These are phyloP conservation scores for Candolleomyces eurysporus DNA, from an alignment of 768 basidiomycete species.

Conservation along the genomic window DNA sequence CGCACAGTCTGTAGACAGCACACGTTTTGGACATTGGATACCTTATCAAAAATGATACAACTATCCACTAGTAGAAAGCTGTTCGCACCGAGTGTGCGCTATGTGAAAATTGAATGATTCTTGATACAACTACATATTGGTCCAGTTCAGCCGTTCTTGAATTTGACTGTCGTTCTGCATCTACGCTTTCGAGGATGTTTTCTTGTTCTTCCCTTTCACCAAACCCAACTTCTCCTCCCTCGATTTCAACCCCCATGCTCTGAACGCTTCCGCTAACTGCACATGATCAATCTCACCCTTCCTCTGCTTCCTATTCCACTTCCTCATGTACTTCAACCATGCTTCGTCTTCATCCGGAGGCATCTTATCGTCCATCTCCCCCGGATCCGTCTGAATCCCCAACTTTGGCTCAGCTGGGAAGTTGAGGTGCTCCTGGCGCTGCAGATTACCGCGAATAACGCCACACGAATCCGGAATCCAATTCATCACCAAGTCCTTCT, in stretches of 20 bases:
- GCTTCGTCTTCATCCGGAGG: conserved; percentile 15
- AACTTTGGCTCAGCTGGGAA: conserved; percentile 22
- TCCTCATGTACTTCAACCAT: conserved; percentile 24
- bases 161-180: no score
- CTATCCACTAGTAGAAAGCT: no score
- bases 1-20: no score
- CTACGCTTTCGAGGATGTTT: no score
- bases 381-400: conserved; percentile 23
- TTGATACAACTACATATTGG: no score
- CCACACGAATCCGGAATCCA: conserved; percentile 10
- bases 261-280: conserved; percentile 16
- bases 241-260: conserved; percentile 6
- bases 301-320: conserved; percentile 24
- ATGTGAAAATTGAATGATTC: no score
- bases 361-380: conserved; percentile 15
- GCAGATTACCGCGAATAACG: conserved; percentile 10
- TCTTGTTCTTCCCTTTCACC: no score
- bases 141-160: no score
- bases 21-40: no score
- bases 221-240: no score
- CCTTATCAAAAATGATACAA: no score
- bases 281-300: conserved; percentile 22
- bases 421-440: conserved; percentile 10
- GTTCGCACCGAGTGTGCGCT: no score
- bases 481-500: conserved; percentile 19